These are phyloP conservation scores for Hylodesmum podocarpum DNA, from an alignment of 306 rosid genomes.

Conservation along the genomic window DNA sequence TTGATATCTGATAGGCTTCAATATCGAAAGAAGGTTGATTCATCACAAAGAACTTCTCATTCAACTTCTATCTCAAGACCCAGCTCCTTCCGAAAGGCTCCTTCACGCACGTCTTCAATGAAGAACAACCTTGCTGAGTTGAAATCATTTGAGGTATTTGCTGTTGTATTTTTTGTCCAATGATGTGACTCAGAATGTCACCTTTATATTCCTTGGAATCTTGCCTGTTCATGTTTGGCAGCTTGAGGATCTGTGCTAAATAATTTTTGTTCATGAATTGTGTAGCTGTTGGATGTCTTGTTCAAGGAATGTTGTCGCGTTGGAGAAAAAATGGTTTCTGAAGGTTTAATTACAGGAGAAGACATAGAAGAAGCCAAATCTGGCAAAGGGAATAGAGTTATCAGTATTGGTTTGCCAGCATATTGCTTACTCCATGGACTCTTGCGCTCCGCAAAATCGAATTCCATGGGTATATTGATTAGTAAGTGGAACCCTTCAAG, in stretches of 20 bases:
- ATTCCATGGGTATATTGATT: constrained; percentile 63
- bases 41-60: constrained; percentile 22
- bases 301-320: constrained; percentile 55
- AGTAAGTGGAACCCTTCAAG: constrained; percentile 45
- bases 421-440: constrained; percentile 73
- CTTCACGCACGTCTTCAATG: constrained; percentile 58
- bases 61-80: constrained; percentile 54
- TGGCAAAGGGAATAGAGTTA: constrained; percentile 64
- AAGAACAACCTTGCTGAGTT: constrained; percentile 58
- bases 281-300: constrained; percentile 72
- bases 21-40: constrained; percentile 51
- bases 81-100: constrained; percentile 49
- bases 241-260: constrained; percentile 19
- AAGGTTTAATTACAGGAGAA: constrained; percentile 62
- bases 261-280: constrained; percentile 23
- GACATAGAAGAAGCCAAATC: constrained; percentile 82
- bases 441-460: constrained; percentile 72
- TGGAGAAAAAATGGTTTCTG: constrained; percentile 71
- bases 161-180: not conserved
- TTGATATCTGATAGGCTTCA: constrained; percentile 47
- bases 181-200: not conserved
- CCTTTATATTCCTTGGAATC: not conserved
- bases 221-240: constrained; percentile 3
- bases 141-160: constrained; percentile 81
- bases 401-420: constrained; percentile 85